Percentiles rank a stretch among this genome's conserved stretches.
Conservation (phyloP, 2,329 filamentous ascomycete species). For the Laburnicola sp. region DNA sequence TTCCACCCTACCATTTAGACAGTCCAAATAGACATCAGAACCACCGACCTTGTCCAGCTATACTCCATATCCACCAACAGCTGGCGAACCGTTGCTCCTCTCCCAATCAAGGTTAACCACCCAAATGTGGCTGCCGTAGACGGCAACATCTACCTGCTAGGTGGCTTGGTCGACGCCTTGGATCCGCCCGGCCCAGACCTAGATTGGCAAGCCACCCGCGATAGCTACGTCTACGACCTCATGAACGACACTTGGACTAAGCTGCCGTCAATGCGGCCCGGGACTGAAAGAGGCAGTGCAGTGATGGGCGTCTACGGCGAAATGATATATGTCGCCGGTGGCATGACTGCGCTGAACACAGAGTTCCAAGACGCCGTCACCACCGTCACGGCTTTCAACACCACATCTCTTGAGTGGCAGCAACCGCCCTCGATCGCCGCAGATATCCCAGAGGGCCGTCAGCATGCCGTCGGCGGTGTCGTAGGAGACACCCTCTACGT, state of each 20-base stretch:
- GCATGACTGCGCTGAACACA: slow-evolving; percentile 1
- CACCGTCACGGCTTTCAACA: slow-evolving; percentile 4
- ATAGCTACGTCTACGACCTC: slow-evolving; percentile 12
- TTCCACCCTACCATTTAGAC: not conserved
- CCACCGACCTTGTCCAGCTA: slow-evolving; percentile 3
- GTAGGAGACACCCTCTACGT: slow-evolving; percentile 7
- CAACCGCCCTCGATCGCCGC: not conserved
- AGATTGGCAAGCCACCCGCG: slow-evolving; percentile 3
- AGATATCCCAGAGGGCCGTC: slow-evolving; percentile 10
- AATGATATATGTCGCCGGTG: slow-evolving; percentile 15
- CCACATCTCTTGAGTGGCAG: slow-evolving; percentile 1
- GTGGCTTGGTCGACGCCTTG: slow-evolving; percentile 5
- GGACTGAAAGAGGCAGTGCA: slow-evolving; percentile 7
- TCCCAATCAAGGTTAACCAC: slow-evolving; percentile 13
- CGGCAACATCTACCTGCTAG: slow-evolving; percentile 14
- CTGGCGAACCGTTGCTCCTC: slow-evolving; percentile 11
- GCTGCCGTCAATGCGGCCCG: slow-evolving; percentile 5
- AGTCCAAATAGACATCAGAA: not conserved
- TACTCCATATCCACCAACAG: slow-evolving; percentile 9
- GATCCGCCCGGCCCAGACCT: not conserved
- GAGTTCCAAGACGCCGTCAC: not conserved
- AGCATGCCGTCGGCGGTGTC: slow-evolving; percentile 13
- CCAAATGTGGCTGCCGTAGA: slow-evolving; percentile 13
- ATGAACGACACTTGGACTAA: slow-evolving; percentile 1
- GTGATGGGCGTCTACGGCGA: slow-evolving; percentile 8